Evolutionary conservation across 768 basidiomycete species (phyloP).

Genomic region (Termitomyces bulborhizus): DNA sequence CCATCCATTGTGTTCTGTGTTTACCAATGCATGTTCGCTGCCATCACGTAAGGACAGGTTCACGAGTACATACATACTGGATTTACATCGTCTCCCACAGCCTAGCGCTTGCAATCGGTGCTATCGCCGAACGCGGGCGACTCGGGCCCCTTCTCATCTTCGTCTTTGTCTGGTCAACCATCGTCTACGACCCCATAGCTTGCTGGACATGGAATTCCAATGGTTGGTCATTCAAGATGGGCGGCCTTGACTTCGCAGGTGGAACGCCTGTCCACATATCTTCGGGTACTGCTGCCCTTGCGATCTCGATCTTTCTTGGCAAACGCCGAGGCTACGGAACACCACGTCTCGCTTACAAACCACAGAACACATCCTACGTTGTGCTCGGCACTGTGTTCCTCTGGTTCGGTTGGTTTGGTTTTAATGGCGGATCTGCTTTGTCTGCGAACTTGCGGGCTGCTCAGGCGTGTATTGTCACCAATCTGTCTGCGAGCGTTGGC

Average conservation of each 20-base stretch:
- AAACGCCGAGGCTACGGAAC: constrained; percentile 91
- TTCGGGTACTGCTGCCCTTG: constrained; percentile 87
- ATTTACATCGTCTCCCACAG: constrained; percentile 27
- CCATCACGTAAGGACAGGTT: constrained; percentile 60
- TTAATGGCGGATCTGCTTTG: constrained; percentile 91
- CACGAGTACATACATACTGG: too few relatives aligned
- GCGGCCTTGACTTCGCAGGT: constrained; percentile 89
- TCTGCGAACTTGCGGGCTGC: constrained; percentile 84
- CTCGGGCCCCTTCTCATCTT: constrained; percentile 86
- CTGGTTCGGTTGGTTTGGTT: constrained; percentile 96
- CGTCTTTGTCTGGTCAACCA: constrained; percentile 82
- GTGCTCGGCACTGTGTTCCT: constrained; percentile 90
- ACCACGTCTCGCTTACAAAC: constrained; percentile 84
- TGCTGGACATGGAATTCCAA: constrained; percentile 94
- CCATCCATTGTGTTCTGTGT: constrained; percentile 75
- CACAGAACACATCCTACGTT: constrained; percentile 90
- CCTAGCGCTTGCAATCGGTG: constrained; percentile 86
- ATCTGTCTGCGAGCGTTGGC: constrained; percentile 84
- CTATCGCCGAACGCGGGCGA: constrained; percentile 83
- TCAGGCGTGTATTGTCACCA: constrained; percentile 89
- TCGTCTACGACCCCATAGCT: constrained; percentile 92
- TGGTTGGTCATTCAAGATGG: constrained; percentile 69
- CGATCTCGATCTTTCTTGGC: constrained; percentile 87
- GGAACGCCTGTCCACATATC: constrained; percentile 97
- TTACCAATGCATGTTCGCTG: constrained; percentile 89